These are phyloP conservation scores for Monosporascus cannonballus DNA, from an alignment of 2,329 filamentous ascomycete genomes.

Conservation along the genomic window DNA sequence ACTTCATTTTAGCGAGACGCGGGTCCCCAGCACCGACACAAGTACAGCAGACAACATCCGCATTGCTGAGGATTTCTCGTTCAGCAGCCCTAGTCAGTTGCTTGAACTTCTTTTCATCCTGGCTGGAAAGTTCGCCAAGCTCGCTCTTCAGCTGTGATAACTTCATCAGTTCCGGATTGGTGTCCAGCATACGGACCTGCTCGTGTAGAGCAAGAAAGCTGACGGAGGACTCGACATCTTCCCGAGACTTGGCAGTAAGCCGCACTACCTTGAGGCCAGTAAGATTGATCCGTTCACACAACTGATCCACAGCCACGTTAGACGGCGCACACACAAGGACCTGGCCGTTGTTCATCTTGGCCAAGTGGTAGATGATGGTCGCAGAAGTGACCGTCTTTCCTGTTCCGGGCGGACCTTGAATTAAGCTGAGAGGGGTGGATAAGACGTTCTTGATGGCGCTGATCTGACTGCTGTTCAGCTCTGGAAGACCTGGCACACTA, in stretches of 20 bases:
- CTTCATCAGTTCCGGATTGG: constrained; percentile 87
- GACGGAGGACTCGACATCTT: constrained; percentile 98
- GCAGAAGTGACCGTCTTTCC: constrained; percentile 98
- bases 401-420: constrained; percentile 93
- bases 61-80: constrained; percentile 88
- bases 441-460: constrained; percentile 93
- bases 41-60: constrained; percentile 97
- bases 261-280: constrained; percentile 96
- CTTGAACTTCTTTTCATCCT: constrained; percentile 98
- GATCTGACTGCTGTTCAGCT: constrained; percentile 92
- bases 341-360: constrained; percentile 90
- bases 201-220: constrained; percentile 93
- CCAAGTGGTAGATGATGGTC: constrained; percentile 96
- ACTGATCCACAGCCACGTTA: constrained; percentile 96
- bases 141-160: constrained; percentile 90
- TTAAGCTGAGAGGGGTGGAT: constrained; percentile 88
- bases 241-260: constrained; percentile 95
- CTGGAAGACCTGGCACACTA: constrained; percentile 86
- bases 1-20: constrained; percentile 93
- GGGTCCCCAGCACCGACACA: constrained; percentile 97
- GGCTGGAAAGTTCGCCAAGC: constrained; percentile 82
- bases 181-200: constrained; percentile 96
- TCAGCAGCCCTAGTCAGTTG: constrained; percentile 90
- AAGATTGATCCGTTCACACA: constrained; percentile 92
- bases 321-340: constrained; percentile 96